Percentiles rank a stretch among this genome's conserved stretches.
Evolutionary conservation across 1,284 basidiomycete genomes (phyloP).

Genomic region (Cutaneotrichosporon sp.): DNA sequence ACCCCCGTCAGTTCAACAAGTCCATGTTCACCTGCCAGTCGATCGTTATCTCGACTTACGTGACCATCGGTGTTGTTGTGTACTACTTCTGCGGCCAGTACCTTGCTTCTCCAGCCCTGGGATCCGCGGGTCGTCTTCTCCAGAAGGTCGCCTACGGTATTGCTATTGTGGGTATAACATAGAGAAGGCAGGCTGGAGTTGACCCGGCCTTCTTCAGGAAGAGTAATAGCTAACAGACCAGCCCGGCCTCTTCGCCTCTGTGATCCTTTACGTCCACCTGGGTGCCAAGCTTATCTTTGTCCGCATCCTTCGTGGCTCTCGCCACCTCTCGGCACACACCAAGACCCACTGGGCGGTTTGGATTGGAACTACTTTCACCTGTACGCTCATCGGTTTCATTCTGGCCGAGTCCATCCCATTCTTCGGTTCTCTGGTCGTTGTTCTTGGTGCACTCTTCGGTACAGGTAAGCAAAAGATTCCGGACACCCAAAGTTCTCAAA

Average conservation of each 20-base stretch:
- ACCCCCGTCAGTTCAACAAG: slow-evolving; percentile 29
- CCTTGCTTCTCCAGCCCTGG: slow-evolving; percentile 46
- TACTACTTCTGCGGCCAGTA: slow-evolving; percentile 41
- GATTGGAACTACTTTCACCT: slow-evolving; percentile 32
- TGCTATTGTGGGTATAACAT: too few relatives aligned
- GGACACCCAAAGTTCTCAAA: too few relatives aligned
- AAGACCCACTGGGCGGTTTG: slow-evolving; percentile 59
- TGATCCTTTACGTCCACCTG: slow-evolving; percentile 23
- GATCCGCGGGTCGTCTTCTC: slow-evolving; percentile 46
- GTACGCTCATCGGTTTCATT: slow-evolving; percentile 54
- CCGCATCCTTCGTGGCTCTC: slow-evolving; percentile 46
- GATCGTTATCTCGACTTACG: slow-evolving; percentile 16
- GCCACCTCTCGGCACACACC: slow-evolving; percentile 59
- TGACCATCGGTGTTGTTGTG: slow-evolving; percentile 23
- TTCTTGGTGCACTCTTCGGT: slow-evolving; percentile 27
- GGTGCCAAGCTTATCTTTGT: slow-evolving; percentile 38
- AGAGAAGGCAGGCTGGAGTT: too few relatives aligned
- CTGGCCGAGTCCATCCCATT: slow-evolving; percentile 51
- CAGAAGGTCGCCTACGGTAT: too few relatives aligned
- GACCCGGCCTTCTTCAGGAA: slow-evolving; percentile 45
- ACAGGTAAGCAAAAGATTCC: slow-evolving; percentile 20
- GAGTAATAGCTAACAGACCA: too few relatives aligned
- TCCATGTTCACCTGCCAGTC: slow-evolving; percentile 25
- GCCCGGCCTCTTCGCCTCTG: slow-evolving; percentile 26
- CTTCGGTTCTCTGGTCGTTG: slow-evolving; percentile 30